Evolutionary conservation across 2,329 filamentous ascomycete genomes (phyloP), one percentile per base, ranked within the genome.

Genomic region (Tolypocladium tropicale): DNA sequence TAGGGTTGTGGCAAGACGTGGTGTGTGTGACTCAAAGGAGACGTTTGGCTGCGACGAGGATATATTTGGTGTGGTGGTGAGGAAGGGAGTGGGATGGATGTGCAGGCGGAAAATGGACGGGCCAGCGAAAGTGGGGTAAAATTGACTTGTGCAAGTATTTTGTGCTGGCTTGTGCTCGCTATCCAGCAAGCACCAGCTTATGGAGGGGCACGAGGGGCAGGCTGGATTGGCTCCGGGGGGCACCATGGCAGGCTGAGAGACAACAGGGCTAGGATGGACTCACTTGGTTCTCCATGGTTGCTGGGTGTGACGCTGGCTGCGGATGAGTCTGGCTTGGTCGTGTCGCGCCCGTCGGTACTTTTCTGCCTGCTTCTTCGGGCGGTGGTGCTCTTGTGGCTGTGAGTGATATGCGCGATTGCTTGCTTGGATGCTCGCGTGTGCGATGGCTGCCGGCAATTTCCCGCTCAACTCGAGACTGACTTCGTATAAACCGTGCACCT

Each of bases 271-370:
- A 43, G 25, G 30, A 30, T 11, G 32, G 6, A 63, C 62, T 59
- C 41, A 60, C 62, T 53, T 58, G 56, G 56, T 58, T 58, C 49
- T 63, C 61, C 62, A 63, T 63, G 57, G 53, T 59, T 56, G 59
- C 55, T 30, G 43, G n/a, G 14, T 49, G 46, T 18, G 46, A 25
- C 12, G 43, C 16, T 30, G 28, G 1, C n/a, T 49, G 43, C 16
- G 16, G 16, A 18, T 30, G 46, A 18, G 28, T 32, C 25, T 30
- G 43, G 43, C 43, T 4, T 30, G 43, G 16, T 21, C 10, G 18
- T 21, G 28, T 46, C 23, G 9, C n/a, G 46, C 25, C 21, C 6
- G 23, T 23, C 6, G 6, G 25, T 28, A 12, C 43, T 30, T n/a
- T 10, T 18, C 43, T 30, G 43, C 6, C 25, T 7, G 43, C 7